phyloP scores from a whole-genome alignment of 2,329 filamentous ascomycete genomes.

The Cercospora sojina region DNA sequence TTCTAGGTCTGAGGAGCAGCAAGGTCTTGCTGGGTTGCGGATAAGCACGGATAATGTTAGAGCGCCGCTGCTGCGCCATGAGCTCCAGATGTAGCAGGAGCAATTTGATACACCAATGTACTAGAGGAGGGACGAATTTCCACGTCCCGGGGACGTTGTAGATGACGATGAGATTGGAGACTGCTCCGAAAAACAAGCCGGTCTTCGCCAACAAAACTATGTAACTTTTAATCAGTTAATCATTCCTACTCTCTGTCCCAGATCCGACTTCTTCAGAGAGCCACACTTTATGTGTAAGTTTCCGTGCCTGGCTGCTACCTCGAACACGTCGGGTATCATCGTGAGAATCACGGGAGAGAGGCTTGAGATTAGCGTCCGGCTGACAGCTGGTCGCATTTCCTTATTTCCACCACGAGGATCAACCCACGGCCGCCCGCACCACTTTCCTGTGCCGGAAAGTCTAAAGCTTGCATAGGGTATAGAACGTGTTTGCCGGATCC shows the following conservation, averaged over 20 bases:
- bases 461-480: background rate
- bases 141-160: slow-evolving; percentile 4
- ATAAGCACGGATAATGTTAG: background rate
- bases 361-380: background rate
- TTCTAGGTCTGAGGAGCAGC: background rate
- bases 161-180: background rate
- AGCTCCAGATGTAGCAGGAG: background rate
- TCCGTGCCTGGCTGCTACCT: background rate
- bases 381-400: background rate
- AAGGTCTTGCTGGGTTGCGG: background rate
- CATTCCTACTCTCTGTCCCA: background rate
- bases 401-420: background rate
- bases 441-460: background rate
- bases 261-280: no score
- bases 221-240: background rate
- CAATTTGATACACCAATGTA: background rate
- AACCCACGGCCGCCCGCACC: background rate
- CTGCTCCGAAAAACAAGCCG: background rate
- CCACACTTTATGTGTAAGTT: background rate
- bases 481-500: background rate
- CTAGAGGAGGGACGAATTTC: background rate
- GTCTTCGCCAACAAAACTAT: background rate
- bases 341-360: background rate
- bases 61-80: background rate
- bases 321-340: background rate